Evolutionary conservation across 2,329 filamentous ascomycete species (phyloP).

Genomic region (Fusarium liriodendri): DNA sequence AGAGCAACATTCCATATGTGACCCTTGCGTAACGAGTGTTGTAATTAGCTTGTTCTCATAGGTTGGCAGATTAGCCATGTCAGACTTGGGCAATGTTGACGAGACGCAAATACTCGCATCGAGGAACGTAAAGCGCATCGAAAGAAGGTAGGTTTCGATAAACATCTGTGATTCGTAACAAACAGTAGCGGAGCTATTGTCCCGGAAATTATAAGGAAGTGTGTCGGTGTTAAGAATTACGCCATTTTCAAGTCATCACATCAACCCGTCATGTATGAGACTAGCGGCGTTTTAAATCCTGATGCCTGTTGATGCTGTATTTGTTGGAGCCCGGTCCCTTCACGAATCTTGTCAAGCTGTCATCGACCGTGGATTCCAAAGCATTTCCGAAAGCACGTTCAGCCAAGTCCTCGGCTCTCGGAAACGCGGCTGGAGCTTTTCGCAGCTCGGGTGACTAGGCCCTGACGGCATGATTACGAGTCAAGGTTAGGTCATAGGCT

Average conservation of each 20-base stretch:
- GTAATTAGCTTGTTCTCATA: background rate
- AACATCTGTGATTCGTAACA: too few species aligned
- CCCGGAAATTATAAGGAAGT: too few species aligned
- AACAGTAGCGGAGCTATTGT: too few species aligned
- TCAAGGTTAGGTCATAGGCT: background rate
- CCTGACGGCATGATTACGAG: constrained; percentile 21
- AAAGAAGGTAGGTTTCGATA: background rate
- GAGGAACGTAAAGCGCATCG: background rate
- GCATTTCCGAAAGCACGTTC: background rate
- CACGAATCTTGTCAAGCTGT: background rate
- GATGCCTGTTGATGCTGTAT: too few species aligned
- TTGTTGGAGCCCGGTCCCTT: too few species aligned
- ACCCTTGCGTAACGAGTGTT: background rate
- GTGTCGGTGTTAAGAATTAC: too few species aligned
- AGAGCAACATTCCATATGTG: background rate
- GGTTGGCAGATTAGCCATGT: background rate
- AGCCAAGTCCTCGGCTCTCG: background rate
- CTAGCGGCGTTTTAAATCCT: background rate
- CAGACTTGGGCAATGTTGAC: background rate
- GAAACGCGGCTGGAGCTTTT: background rate
- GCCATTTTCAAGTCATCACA: too few species aligned
- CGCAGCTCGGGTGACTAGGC: background rate
- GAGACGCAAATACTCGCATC: background rate
- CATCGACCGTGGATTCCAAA: background rate
- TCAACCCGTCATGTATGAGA: too few species aligned